Percentiles rank a stretch among this genome's conserved stretches.
These are phyloP conservation scores for Gaeumannomyces tritici DNA, from an alignment of 2,329 filamentous ascomycete genomes.

Conservation along the genomic window DNA sequence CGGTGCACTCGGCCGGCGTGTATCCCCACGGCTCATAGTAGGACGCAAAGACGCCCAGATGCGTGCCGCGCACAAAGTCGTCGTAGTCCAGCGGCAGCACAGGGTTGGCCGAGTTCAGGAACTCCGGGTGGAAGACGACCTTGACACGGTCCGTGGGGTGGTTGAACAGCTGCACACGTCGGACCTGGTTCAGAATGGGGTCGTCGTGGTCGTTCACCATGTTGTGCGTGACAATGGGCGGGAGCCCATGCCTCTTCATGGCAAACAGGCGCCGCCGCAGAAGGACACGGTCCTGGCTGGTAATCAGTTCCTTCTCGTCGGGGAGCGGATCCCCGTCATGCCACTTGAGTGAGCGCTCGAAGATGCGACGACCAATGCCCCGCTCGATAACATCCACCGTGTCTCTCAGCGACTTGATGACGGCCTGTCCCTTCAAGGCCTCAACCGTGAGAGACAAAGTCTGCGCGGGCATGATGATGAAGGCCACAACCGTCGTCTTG, in stretches of 20 bases:
- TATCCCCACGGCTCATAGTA: slow-evolving; percentile 99
- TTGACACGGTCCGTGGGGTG: slow-evolving; percentile 92
- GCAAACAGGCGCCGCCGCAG: slow-evolving; percentile 86
- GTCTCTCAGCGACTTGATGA: slow-evolving; percentile 91
- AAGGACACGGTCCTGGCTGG: slow-evolving; percentile 82
- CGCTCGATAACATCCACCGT: slow-evolving; percentile 88
- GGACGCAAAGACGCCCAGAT: slow-evolving; percentile 89
- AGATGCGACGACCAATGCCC: slow-evolving; percentile 86
- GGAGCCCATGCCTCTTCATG: slow-evolving; percentile 86
- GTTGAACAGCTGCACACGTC: slow-evolving; percentile 94
- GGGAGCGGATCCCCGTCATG: slow-evolving; percentile 89
- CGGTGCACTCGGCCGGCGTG: slow-evolving; percentile 94
- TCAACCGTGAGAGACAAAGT: slow-evolving; percentile 92
- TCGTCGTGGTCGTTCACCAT: slow-evolving; percentile 93
- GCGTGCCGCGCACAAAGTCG: slow-evolving; percentile 94
- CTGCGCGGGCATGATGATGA: slow-evolving; percentile 97
- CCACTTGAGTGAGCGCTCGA: slow-evolving; percentile 91
- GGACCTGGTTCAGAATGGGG: slow-evolving; percentile 90
- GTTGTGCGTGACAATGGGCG: slow-evolving; percentile 97
- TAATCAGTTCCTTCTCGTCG: slow-evolving; percentile 94
- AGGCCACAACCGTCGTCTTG: slow-evolving; percentile 90
- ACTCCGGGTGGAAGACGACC: slow-evolving; percentile 96
- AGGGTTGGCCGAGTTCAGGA: slow-evolving; percentile 90
- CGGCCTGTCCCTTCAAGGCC: slow-evolving; percentile 90
- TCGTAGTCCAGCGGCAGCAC: slow-evolving; percentile 95